A percentile compares a stretch with the other conserved stretches of the same genome.
These are phyloP conservation scores for Fusarium pseudograminearum DNA, from an alignment of 2,329 filamentous ascomycete genomes.

Conservation along the genomic window DNA sequence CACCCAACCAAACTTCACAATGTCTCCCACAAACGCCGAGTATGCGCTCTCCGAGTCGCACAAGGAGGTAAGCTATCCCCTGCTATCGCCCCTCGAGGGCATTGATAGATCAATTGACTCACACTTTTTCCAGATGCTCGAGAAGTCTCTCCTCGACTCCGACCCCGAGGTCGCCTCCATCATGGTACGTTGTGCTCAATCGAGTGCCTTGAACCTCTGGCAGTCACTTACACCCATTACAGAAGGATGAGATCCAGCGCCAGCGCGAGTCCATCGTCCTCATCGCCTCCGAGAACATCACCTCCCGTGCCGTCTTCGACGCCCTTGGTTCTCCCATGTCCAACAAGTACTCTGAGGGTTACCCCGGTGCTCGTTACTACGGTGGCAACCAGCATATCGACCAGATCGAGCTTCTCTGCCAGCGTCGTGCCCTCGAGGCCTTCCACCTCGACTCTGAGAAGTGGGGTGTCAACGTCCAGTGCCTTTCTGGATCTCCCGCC, in stretches of 20 bases:
- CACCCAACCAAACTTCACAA: constrained; percentile 48
- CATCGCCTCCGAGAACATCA: constrained; percentile 99
- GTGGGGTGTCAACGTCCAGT: constrained; percentile 99
- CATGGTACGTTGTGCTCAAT: constrained; percentile 75
- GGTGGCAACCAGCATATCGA: constrained; percentile 99
- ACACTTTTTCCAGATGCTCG: constrained; percentile 77
- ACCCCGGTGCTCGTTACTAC: constrained; percentile 98
- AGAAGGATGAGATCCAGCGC: constrained; percentile 94
- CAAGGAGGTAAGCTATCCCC: constrained; percentile 62
- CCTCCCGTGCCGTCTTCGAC: constrained; percentile 97
- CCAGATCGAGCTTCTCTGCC: constrained; percentile 93
- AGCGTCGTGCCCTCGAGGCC: constrained; percentile 89
- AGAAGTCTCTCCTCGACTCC: constrained; percentile 90
- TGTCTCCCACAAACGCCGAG: constrained; percentile 58
- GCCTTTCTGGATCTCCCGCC: constrained; percentile 90
- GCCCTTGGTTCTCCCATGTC: constrained; percentile 94
- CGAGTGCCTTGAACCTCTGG: neutral
- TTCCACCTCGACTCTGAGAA: constrained; percentile 88
- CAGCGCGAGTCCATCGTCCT: constrained; percentile 99
- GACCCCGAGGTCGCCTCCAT: constrained; percentile 96
- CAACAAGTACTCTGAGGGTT: constrained; percentile 99
- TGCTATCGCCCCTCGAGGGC: constrained; percentile 40
- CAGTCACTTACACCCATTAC: constrained; percentile 50
- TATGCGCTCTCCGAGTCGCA: constrained; percentile 67
- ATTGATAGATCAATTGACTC: constrained; percentile 30